Evolutionary conservation across 352 stramenopile genomes (phyloP).

Genomic region (Phytophthora macrochlamydospora): DNA sequence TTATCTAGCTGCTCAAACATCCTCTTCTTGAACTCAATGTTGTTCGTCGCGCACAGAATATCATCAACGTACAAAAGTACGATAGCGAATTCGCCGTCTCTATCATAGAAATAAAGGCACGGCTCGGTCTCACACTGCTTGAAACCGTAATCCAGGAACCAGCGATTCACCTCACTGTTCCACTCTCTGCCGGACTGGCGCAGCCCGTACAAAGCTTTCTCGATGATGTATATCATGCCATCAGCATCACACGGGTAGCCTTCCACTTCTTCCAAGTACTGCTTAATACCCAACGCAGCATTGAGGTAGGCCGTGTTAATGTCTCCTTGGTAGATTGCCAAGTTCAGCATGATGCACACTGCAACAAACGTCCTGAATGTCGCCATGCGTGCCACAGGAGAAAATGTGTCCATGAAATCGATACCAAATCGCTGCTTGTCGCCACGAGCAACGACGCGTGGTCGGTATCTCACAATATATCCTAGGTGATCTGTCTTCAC

Average conservation of each 20-base stretch:
- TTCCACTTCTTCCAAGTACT: neutral
- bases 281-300: neutral
- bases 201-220: neutral
- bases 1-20: neutral
- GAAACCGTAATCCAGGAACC: neutral
- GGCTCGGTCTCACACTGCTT: no score
- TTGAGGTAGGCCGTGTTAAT: neutral
- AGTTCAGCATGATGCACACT: neutral
- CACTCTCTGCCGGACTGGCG: neutral
- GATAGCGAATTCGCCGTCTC: no score
- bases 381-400: constrained; percentile 11
- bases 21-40: neutral
- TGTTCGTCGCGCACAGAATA: neutral
- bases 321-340: neutral
- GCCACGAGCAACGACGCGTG: constrained; percentile 13
- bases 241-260: neutral
- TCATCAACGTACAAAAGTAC: no score
- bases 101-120: no score
- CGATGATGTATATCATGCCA: neutral
- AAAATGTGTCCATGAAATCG: constrained; percentile 8
- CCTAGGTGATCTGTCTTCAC: constrained; percentile 12
- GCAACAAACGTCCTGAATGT: constrained; percentile 4
- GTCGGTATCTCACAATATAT: constrained; percentile 7
- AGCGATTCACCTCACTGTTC: neutral
- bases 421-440: constrained; percentile 11